phyloP scores from a whole-genome alignment of 2,329 filamentous ascomycete species.

The Lachnellula arida region DNA sequence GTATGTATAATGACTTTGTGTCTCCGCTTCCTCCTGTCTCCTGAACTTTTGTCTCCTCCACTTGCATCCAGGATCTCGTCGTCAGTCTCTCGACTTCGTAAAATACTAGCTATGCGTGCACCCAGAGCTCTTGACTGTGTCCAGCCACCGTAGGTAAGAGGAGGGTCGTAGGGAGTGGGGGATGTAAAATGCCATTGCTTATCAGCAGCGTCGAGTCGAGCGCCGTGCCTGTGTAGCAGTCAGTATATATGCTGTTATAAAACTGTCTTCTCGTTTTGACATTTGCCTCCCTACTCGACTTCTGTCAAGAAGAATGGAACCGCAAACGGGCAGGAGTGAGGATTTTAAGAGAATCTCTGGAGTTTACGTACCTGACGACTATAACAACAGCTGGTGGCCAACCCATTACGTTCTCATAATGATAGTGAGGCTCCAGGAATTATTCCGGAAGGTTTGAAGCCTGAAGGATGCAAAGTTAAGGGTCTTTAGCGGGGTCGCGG shows the following conservation, averaged over 20 bases:
- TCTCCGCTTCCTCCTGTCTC: constrained; percentile 46
- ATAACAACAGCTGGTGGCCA: constrained; percentile 47
- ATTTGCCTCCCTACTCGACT: too few relatives aligned
- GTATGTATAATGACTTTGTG: constrained; percentile 83
- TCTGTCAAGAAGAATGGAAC: too few relatives aligned
- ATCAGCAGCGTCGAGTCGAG: constrained; percentile 89
- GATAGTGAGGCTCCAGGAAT: neutral
- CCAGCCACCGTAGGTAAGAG: constrained; percentile 92
- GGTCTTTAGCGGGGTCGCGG: constrained; percentile 1
- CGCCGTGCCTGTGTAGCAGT: constrained; percentile 65
- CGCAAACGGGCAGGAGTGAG: too few relatives aligned
- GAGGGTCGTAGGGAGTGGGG: constrained; percentile 90
- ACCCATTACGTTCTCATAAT: constrained; percentile 34
- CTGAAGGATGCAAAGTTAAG: neutral
- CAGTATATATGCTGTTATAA: neutral
- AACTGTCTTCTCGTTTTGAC: too few relatives aligned
- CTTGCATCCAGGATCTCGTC: constrained; percentile 21
- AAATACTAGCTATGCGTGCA: constrained; percentile 72
- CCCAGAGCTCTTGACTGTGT: constrained; percentile 79
- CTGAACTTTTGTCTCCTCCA: constrained; percentile 11
- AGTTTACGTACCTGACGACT: constrained; percentile 42
- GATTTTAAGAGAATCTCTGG: too few relatives aligned
- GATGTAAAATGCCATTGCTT: constrained; percentile 93
- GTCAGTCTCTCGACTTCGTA: constrained; percentile 46
- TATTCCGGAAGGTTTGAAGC: too few relatives aligned